Evolutionary conservation across 768 basidiomycete genomes (phyloP), one percentile per base, ranked within the genome.

Genomic region (Collybia sp.): DNA sequence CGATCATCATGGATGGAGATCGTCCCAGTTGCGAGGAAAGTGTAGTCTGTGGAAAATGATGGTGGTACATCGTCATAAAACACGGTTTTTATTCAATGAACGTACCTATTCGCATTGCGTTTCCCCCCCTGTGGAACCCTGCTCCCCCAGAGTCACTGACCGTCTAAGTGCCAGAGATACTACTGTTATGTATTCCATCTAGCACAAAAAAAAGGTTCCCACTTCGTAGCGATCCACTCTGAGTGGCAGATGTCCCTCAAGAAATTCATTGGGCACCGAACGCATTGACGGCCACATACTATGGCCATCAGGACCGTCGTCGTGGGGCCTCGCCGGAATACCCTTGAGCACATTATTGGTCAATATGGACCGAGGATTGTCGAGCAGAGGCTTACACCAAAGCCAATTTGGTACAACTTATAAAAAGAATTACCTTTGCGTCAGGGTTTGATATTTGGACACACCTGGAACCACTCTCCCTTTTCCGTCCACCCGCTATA

Each of bases 231-330:
- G 52, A 45, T 61, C 61, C 19, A 64, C 56, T 15, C 60, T 46
- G 12, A 64, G 44, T 12, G 63, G 61, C 16, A 64, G 54, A 42
- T 60, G 61, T 33, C 59, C 57, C 43, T 61, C 61, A 3, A 64
- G 46, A 42, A 58, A 61, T 44, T 63, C 62, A 18, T 62, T 62
- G 5, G 62, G 59, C 16, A 63, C 62, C 8, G 62, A 56, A 50
- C 59, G 52, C 61, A 64, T 64, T 2, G 61, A 62, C 2, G 62
- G 62, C 58, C 61, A 62, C 42, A 62, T 45, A 43, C 59, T 59
- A 45, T 64, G 62, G 4, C 62, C 62, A 45, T 64, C 62, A 6
- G 58, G 58, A 11, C 58, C 58, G 35, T 59, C 56, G n/a, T 51
- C 55, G 33, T 51, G 52, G 10, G 55, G 55, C 6, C 57, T 47